Conservation (phyloP, 2,329 filamentous ascomycete genomes). For the Calonectria henricotiae region DNA sequence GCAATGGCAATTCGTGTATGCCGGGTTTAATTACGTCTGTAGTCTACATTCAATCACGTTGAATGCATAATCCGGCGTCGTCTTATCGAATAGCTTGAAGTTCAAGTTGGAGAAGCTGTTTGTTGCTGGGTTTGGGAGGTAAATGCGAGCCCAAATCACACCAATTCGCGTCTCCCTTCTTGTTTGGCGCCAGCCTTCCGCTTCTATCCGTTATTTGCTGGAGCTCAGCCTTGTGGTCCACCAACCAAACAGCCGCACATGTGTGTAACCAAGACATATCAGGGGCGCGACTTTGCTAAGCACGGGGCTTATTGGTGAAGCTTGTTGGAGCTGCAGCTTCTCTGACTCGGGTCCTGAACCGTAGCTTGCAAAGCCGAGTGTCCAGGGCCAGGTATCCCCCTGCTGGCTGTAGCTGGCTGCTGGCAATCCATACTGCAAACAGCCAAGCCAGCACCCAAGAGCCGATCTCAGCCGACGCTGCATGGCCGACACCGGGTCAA, state of each 20-base stretch:
- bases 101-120: not conserved
- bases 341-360: constrained; percentile 5
- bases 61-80: too few relatives aligned
- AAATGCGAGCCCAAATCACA: not conserved
- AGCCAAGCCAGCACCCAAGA: constrained; percentile 12
- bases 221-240: constrained; percentile 20
- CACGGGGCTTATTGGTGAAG: constrained; percentile 2
- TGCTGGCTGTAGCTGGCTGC: not conserved
- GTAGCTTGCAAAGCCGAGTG: not conserved
- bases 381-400: not conserved
- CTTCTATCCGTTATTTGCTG: constrained; percentile 3
- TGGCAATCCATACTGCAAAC: not conserved
- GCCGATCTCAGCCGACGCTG: constrained; percentile 21
- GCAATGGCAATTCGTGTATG: not conserved
- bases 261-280: constrained; percentile 3
- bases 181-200: constrained; percentile 9
- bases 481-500: constrained; percentile 19
- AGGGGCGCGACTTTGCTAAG: constrained; percentile 12
- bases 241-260: constrained; percentile 12
- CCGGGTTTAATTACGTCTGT: too few relatives aligned
- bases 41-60: not conserved
- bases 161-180: constrained; percentile 11
- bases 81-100: not conserved
- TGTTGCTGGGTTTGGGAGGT: not conserved
- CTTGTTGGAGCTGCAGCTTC: constrained; percentile 1